Evolutionary conservation across 2,329 filamentous ascomycete genomes (phyloP).

Genomic region (Ramularia endophylla): DNA sequence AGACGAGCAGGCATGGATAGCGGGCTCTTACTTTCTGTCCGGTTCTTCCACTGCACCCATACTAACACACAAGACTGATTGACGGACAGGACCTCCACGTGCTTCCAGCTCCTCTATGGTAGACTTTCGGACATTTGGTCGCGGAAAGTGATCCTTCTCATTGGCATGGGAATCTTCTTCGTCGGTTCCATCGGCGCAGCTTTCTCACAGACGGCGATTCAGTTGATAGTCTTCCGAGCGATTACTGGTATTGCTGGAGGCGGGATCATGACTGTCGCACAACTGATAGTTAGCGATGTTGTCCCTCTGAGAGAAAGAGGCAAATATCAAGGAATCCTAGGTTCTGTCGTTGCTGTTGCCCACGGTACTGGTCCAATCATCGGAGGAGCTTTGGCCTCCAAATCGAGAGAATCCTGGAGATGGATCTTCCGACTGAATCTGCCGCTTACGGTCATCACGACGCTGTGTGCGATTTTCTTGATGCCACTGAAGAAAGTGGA

Average conservation of each 20-base stretch:
- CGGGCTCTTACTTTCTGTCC: conserved; percentile 49
- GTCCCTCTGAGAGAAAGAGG: conserved; percentile 22
- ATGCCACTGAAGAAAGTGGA: conserved; percentile 53
- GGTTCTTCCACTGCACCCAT: not conserved
- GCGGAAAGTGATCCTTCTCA: conserved; percentile 55
- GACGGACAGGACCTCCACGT: conserved; percentile 34
- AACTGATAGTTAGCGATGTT: conserved; percentile 28
- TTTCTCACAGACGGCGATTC: conserved; percentile 11
- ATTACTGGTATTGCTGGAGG: conserved; percentile 50
- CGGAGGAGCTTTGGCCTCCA: conserved; percentile 37
- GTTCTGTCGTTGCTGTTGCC: conserved; percentile 30
- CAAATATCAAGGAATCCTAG: conserved; percentile 25
- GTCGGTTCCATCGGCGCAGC: conserved; percentile 19
- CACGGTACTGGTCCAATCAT: conserved; percentile 38
- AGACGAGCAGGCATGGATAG: conserved; percentile 50
- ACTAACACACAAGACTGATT: conserved; percentile 22
- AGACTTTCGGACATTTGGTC: conserved; percentile 64
- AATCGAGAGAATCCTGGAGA: conserved; percentile 16
- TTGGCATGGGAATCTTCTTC: conserved; percentile 57
- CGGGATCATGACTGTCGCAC: conserved; percentile 31
- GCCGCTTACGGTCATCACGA: conserved; percentile 46
- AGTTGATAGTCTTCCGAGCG: conserved; percentile 50
- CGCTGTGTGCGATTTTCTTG: conserved; percentile 46
- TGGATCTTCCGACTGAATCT: conserved; percentile 37
- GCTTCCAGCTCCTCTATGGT: conserved; percentile 53